Percentiles rank a stretch among this genome's conserved stretches.
These are phyloP conservation scores for Neurospora crassa DNA, from an alignment of 2,329 filamentous ascomycete species.

Conservation along the genomic window DNA sequence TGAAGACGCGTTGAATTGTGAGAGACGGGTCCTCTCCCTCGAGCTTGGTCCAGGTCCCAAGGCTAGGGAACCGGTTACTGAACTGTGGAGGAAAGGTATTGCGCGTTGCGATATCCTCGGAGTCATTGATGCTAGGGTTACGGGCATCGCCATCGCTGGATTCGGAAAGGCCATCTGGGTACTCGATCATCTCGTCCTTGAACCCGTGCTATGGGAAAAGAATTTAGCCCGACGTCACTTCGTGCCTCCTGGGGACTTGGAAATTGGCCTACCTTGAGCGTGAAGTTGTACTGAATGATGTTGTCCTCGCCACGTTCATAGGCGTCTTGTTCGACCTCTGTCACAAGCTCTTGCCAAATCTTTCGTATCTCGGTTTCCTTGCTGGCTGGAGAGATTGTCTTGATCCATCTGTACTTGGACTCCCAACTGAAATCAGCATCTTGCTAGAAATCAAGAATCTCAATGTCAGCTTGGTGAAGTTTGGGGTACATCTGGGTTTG, in stretches of 20 bases:
- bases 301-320: slow-evolving; percentile 8
- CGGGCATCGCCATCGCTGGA: neutral
- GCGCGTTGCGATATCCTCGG: neutral
- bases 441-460: slow-evolving; percentile 7
- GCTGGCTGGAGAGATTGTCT: slow-evolving; percentile 12
- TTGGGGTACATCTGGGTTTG: neutral
- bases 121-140: neutral
- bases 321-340: neutral
- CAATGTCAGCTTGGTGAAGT: neutral
- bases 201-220: neutral
- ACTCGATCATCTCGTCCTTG: neutral
- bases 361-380: slow-evolving; percentile 9
- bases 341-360: neutral
- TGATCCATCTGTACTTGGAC: slow-evolving; percentile 16
- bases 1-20: slow-evolving; percentile 11
- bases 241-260: neutral
- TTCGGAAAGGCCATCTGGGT: neutral
- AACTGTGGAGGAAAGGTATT: neutral
- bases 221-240: neutral
- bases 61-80: neutral
- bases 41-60: slow-evolving; percentile 18
- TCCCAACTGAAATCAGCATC: slow-evolving; percentile 18
- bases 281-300: slow-evolving; percentile 9
- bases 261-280: neutral
- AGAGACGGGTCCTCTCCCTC: slow-evolving; percentile 12